Base-by-base conservation (phyloP, 2,329 filamentous ascomycete genomes). In the Bisporella sp. region DNA sequence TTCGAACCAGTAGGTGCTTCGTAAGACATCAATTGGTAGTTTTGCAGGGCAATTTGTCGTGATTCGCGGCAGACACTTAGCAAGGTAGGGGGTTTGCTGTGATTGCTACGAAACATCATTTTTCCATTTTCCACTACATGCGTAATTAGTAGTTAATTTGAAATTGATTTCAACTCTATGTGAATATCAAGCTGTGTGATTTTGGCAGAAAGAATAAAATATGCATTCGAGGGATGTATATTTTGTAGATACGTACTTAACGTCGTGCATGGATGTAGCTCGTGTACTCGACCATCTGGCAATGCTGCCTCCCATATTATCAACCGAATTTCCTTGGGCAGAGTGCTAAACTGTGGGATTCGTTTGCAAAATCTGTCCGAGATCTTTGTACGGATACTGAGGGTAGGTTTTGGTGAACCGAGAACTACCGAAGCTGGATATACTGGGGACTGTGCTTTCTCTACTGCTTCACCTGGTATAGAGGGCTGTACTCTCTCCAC, bases 31-130 rank as follows among this genome's bases (percentile, higher is more conserved):
- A 64, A 39, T 31, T 54, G 46, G 45, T 63, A 62, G 42, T 60
- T 51, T 11, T 55, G 47, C 13, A 62, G 9, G 4, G 62, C 60
- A 6, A 64, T 44, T 2, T 31, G 29, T 37, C 62, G 52, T n/a
- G 60, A 60, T 50, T 64, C 62, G 7, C 30, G 51, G 47, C 55
- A 58, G 31, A 51, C 54, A 30, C 61, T 59, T 13, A 64, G 57
- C 5, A 64, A 56, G 2, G 57, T 13, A 6, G 62, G 62, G 11
- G 62, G 59, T 7, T 48, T 51, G 7, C 49, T 54, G 31, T 53
- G 56, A 51, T 64, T 64, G 21, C 60, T 62, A n/a, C 62, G 61
- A 45, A 64, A 63, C 28, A 59, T 64, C 53, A 63, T 63, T 41
- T 58, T 58, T 37, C 62, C 56, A 32, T 64, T 60, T 47, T 64